phyloP scores from a whole-genome alignment of 179 eudicot genomes.

The Beta lomatogona region DNA sequence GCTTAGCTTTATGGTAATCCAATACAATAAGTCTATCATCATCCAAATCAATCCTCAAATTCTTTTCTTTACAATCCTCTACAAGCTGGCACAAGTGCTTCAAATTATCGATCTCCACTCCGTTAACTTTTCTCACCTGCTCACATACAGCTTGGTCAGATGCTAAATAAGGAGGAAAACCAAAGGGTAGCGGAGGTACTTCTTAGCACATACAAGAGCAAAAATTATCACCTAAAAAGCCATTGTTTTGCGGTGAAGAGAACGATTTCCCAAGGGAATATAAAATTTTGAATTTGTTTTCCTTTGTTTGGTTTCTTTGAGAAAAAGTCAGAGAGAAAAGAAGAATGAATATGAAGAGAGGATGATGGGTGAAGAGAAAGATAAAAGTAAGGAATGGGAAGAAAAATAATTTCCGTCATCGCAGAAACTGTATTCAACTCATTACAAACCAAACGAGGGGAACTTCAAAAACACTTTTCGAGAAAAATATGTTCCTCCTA shows the following conservation, averaged over 20 bases:
- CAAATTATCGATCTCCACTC: slow-evolving; percentile 68
- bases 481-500: no score
- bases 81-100: slow-evolving; percentile 72
- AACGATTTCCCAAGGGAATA: no score
- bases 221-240: background rate
- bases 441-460: no score
- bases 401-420: no score
- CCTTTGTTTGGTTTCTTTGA: no score
- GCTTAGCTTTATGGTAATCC: slow-evolving; percentile 63
- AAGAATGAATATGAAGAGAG: no score
- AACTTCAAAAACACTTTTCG: no score
- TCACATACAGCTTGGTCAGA: slow-evolving; percentile 18
- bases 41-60: slow-evolving; percentile 80
- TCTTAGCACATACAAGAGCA: background rate
- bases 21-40: slow-evolving; percentile 86
- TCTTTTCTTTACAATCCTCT: slow-evolving; percentile 64
- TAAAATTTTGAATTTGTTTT: no score
- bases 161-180: background rate
- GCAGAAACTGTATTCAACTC: no score
- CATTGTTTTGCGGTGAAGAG: background rate
- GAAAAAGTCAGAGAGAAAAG: no score
- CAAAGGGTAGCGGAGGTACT: background rate
- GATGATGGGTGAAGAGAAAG: no score
- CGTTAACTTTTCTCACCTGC: slow-evolving; percentile 88
- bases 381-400: no score